Base-by-base conservation (phyloP, 331 rosid species). In the Rhamnella rubrinervis region DNA sequence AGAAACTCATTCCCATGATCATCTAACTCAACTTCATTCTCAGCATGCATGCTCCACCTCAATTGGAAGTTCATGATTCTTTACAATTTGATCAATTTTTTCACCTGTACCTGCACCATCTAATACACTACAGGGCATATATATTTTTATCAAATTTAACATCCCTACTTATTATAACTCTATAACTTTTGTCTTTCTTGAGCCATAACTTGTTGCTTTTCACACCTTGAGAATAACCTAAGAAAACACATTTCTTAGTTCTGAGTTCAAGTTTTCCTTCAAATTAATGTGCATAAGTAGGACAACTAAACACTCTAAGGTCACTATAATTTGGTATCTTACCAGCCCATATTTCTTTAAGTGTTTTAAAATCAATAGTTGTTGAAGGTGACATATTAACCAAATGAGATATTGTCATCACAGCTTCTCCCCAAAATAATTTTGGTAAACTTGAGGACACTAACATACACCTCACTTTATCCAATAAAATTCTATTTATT, bases 401-500 rank as follows among this genome's bases (percentile, higher is more conserved):
- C 4, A 50, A 4, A 50, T 50, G n/a, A 8, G 55, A 4, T 13
- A 4, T 13, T 8, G 16, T 8, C 6, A 1, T 50, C 8, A 50
- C 55, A 8, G 12, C 55, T 6, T 50, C 55, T 8, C 16, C 5
- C 55, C 0, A 50, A 13, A 13, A 50, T 1, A 13, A 13, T 8
- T 13, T 50, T 7, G 55, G 55, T 2, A 50, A 4, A 50, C 16
- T 1, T 7, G n/a, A 6, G 12, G 4, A 17, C 6, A 17, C 16
- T 17, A 50, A 13, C 19, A 50, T 50, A 50, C 19, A 50, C 16
- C n/a, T 50, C 8, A 8, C 16, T 41, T 52, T 73, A 53, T 50
- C 83, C 1, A 85, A 80, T 58, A 82, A 83, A 51, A 61, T 71
- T 55, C 4, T 85, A 25, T 78, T 85, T 51, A 44, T 82, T 73